These are phyloP conservation scores for Aspergillus terreus DNA, from an alignment of 2,329 filamentous ascomycete genomes.

Conservation along the genomic window DNA sequence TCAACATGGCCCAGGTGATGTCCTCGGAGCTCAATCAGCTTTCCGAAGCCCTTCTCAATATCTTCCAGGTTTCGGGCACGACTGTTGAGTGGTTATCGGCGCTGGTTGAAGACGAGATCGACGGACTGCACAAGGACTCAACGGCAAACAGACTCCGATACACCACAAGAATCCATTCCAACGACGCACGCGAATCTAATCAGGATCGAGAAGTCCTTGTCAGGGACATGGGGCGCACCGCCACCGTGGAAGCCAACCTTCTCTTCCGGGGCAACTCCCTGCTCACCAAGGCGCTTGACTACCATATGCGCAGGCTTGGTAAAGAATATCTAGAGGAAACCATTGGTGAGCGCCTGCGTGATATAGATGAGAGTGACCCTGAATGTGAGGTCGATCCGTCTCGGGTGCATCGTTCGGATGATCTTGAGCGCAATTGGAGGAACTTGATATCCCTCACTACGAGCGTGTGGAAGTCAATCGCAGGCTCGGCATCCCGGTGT, in stretches of 20 bases:
- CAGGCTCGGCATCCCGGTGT: conserved; percentile 67
- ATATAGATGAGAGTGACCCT: conserved; percentile 86
- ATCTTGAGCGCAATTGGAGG: conserved; percentile 79
- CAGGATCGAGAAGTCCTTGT: conserved; percentile 60
- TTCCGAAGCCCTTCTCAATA: conserved; percentile 83
- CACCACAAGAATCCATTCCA: conserved; percentile 61
- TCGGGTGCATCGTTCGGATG: conserved; percentile 62
- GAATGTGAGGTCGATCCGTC: conserved; percentile 96
- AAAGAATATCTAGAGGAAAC: conserved; percentile 90
- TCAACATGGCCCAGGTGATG: conserved; percentile 76
- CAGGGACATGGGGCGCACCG: conserved; percentile 61
- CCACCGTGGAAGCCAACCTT: conserved; percentile 78
- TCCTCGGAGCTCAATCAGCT: conserved; percentile 74
- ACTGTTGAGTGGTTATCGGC: conserved; percentile 88
- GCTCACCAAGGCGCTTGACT: conserved; percentile 87
- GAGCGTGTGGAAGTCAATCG: conserved; percentile 81
- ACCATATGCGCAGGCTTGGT: conserved; percentile 90
- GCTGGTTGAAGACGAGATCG: conserved; percentile 94
- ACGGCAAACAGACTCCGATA: conserved; percentile 61
- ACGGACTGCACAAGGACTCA: conserved; percentile 80
- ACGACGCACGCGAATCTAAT: conserved; percentile 51
- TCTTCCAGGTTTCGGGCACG: conserved; percentile 86
- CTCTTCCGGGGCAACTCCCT: conserved; percentile 94
- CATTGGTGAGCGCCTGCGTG: conserved; percentile 75
- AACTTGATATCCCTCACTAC: conserved; percentile 72